Base-by-base conservation (phyloP, 441 rosid genomes). In the Gossypium gossypioides region DNA sequence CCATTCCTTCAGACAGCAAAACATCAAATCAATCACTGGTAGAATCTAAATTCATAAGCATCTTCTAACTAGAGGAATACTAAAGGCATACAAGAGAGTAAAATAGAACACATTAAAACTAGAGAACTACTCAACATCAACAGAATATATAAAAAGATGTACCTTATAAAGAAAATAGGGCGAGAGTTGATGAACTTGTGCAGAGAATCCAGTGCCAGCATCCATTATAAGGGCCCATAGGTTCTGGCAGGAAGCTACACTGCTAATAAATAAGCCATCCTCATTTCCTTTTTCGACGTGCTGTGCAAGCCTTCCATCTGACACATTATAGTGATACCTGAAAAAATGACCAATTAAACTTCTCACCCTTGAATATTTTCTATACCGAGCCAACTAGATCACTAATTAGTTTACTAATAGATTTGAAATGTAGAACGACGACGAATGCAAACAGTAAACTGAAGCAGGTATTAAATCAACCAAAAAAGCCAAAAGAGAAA, bases 181-280 rank as follows among this genome's bases (percentile, higher is more conserved):
- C 3, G 96, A 88, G 50, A 84, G 80, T 63, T 87, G 85, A 79
- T 87, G 83, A 60, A 90, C 89, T 86, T 90, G 96, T 40, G 86
- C 77, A 32, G 84, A 74, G 76, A 81, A 90, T 62, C 91, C 93
- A 46, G 96, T 88, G 58, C 91, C 91, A 8, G 90, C 93, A 81
- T 90, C 96, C 96, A 90, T 90, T 50, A 90, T 82, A 29, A 90
- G 81, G 55, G 96, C 93, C 93, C 93, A 90, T 4, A 87, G 83
- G 71, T 82, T 88, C 69, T 83, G 81, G 69, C 82, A 80, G 16
- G 90, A 88, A 51, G 89, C 93, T 52, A 88, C 89, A 71, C 91
- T 69, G 78, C 93, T 90, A 55, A 90, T 87, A 63, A 78, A 80
- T 71, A 88, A 82, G 42, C 91, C 93, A 80, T 88, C 93, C 61